Evolutionary conservation across 768 basidiomycete species (phyloP), one percentile per base, ranked within the genome.

Genomic region (Calvatia gigantea): DNA sequence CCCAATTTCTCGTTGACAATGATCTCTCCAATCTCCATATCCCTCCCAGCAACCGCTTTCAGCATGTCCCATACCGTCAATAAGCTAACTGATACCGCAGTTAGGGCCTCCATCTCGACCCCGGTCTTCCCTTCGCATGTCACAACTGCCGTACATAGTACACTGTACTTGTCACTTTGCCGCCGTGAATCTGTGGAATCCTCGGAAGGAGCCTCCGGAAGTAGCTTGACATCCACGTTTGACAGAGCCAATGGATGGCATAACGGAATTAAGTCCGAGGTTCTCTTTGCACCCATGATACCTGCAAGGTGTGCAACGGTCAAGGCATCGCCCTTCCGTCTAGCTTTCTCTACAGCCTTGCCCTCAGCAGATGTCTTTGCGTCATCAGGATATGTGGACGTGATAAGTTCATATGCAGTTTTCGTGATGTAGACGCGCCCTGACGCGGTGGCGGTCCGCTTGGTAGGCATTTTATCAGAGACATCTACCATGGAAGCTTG

Each of bases 11-110:
- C 68, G 1, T 74, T 72, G 2, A 93, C 86, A 59, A 79, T 70
- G 33, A 93, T 80, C 21, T 83, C 79, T 17, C 82, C 75, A 32
- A 97, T 90, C 56, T 81, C 71, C 90, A 96, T 94, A 55, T 91
- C 88, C 65, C 81, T 80, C n/a, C 91, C 94, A 1, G 89, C 91
- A 1, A 92, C 86, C 4, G 88, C 87, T 71, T 95, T 94, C 28
- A 94, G 78, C 93, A 96, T 94, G 65, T 94, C 92, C 89, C 92
- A 96, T 12, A 94, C 84, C 1, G 91, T 91, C 51, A 95, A 73
- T 29, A 91, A 75, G 4, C 85, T 86, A 28, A 89, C 75, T 1
- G 85, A 85, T 7, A 91, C 93, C 21, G 86, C 87, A n/a, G 86
- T 90, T 54, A 95, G 67, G 21, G 93, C 94, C 71, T 97, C 95